These are phyloP conservation scores for Cronartium quercuum DNA, from an alignment of 1,284 basidiomycete genomes.

Conservation along the genomic window DNA sequence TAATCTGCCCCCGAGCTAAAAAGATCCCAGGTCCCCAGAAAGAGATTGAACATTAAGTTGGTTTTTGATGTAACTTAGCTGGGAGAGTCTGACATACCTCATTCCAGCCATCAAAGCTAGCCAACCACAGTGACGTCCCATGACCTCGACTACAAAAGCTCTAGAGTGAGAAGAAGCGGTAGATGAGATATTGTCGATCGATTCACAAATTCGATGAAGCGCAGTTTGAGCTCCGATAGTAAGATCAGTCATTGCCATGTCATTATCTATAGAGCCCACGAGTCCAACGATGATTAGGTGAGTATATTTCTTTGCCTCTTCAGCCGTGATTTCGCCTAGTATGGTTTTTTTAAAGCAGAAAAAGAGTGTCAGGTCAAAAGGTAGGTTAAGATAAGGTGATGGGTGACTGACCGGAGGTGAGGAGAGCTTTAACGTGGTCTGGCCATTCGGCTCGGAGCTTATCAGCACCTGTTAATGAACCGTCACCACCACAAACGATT, in stretches of 20 bases:
- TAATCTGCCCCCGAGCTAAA: constrained; percentile 85
- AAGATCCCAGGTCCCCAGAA: too few species aligned
- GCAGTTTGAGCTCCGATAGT: constrained; percentile 96
- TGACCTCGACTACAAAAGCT: constrained; percentile 97
- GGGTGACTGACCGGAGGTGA: constrained; percentile 55
- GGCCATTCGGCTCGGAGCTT: constrained; percentile 92
- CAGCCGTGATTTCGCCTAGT: constrained; percentile 65
- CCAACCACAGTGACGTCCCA: constrained; percentile 99
- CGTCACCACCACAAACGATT: constrained; percentile 94
- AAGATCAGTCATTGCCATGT: constrained; percentile 94
- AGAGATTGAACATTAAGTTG: neutral
- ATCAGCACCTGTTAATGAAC: constrained; percentile 91
- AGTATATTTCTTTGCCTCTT: constrained; percentile 63
- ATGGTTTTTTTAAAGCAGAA: neutral
- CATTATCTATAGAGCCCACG: constrained; percentile 97
- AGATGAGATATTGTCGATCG: constrained; percentile 95
- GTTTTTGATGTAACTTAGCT: neutral
- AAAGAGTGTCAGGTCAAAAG: neutral
- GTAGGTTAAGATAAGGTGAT: neutral
- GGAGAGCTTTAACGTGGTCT: constrained; percentile 64
- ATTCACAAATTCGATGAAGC: constrained; percentile 90
- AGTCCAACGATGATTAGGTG: constrained; percentile 94
- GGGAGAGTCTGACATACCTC: constrained; percentile 54
- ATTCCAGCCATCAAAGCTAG: constrained; percentile 87
- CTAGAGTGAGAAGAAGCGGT: constrained; percentile 92